phyloP scores from a whole-genome alignment of 306 rosid genomes.

The Malus fusca region DNA sequence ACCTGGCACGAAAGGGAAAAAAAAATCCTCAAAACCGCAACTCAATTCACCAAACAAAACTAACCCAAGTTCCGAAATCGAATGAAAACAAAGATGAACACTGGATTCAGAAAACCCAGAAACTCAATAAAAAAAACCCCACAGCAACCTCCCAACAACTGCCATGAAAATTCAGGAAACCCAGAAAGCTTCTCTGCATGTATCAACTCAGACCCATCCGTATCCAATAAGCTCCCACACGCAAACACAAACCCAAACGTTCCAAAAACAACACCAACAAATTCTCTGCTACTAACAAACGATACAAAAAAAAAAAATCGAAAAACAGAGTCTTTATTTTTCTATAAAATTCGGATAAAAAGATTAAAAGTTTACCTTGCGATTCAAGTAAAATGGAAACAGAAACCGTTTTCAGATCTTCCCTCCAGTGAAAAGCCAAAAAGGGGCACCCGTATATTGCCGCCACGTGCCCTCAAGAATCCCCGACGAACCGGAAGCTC shows the following conservation, averaged over 20 bases:
- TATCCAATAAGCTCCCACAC: conserved; percentile 22
- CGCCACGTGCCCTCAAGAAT: conserved; percentile 29
- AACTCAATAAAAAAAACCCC: conserved; percentile 14
- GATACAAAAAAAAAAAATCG: neutral
- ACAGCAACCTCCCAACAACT: conserved; percentile 13
- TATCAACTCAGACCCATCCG: conserved; percentile 27
- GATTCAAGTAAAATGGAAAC: conserved; percentile 11
- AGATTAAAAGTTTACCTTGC: conserved; percentile 15
- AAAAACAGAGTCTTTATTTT: neutral
- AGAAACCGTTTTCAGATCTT: conserved; percentile 24
- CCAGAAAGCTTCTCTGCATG: conserved; percentile 14
- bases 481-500: conserved; percentile 20
- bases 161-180: conserved; percentile 4
- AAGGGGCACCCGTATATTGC: conserved; percentile 6
- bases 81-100: conserved; percentile 1
- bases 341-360: conserved; percentile 9
- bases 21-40: neutral
- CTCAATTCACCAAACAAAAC: conserved; percentile 15
- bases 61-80: conserved; percentile 17
- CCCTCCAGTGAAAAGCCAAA: conserved; percentile 1
- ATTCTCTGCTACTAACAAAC: conserved; percentile 13
- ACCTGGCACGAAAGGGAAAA: neutral
- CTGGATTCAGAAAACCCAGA: conserved; percentile 18
- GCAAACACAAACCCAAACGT: conserved; percentile 16
- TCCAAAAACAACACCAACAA: conserved; percentile 18